Evolutionary conservation across 1,284 basidiomycete genomes (phyloP), one percentile per base, ranked within the genome.

Genomic region (Ceratobasidium sp.): DNA sequence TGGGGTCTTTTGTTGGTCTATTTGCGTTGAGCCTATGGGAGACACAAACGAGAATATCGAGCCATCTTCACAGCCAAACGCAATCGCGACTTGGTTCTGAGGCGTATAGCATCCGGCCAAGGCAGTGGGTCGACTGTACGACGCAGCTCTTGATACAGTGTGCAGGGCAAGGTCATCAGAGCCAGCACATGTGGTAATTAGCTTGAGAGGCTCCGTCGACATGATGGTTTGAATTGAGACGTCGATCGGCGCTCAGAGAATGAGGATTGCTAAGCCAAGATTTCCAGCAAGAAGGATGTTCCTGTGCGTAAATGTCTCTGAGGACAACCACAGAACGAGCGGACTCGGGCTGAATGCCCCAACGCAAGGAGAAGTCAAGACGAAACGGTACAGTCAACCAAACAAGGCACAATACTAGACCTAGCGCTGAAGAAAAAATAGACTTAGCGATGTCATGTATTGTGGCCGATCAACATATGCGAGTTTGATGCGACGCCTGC

Each of bases 41-140:
- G 58, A 61, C 34, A 52, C 58, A 61, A 82, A 78, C 57, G 82
- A 45, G 71, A 77, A 83, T 39, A 82, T 62, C 9, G 80, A 79
- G 21, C 82, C 82, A 64, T 83, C 81, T 32, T 77, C 74, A 64
- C 81, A 81, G 1, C 81, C 82, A 14, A 81, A 64, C 0, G 76
- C 79, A 8, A 77, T 75, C 16, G 45, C 64, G n/a, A 70, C 43
- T 36, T 46, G 65, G 14, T 70, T 70, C 26, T 46, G 65, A 70
- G 65, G 46, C 10, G 53, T 70, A 48, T 70, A 70, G 30, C 65
- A 70, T 18, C 65, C 65, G 16, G 39, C 43, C 30, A 48, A 48
- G n/a, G 41, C 43, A 4, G 53, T 70, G 8, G 65, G 65, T 21
- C 41, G 65, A 28, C 65, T 70, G 28, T 58, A 53, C 41, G 36